Percentiles rank a stretch among this genome's conserved stretches.
Evolutionary conservation across 768 basidiomycete species (phyloP).

Genomic region (Paxillus involutus): DNA sequence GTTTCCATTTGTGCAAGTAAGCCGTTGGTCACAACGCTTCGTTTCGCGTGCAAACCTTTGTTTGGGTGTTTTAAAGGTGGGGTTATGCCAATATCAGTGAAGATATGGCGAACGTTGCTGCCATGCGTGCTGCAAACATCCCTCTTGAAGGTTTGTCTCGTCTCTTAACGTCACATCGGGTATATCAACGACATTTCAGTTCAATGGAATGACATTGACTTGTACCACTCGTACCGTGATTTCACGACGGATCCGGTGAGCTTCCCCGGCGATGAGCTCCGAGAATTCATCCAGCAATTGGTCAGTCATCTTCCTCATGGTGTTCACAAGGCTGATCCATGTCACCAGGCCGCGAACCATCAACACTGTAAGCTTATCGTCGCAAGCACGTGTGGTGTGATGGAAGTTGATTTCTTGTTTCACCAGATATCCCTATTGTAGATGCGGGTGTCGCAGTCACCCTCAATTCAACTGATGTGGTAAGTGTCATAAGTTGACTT

Average conservation of each 20-base stretch:
- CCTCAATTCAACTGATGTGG: conserved; percentile 60
- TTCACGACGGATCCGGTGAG: conserved; percentile 68
- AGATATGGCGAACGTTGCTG: conserved; percentile 51
- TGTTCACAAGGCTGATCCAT: conserved; percentile 1
- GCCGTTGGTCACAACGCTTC: neutral
- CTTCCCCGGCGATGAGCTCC: conserved; percentile 56
- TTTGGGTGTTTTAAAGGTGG: conserved; percentile 29
- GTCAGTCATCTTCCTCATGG: conserved; percentile 35
- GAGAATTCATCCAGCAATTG: conserved; percentile 52
- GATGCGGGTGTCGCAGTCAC: conserved; percentile 61
- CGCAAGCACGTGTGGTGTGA: neutral
- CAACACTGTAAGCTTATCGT: conserved; percentile 26
- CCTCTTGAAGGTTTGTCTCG: conserved; percentile 65
- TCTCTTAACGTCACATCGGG: neutral
- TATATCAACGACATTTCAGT: conserved; percentile 33
- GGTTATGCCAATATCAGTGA: conserved; percentile 55
- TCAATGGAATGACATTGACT: conserved; percentile 80
- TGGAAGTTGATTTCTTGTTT: neutral
- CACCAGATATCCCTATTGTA: conserved; percentile 65
- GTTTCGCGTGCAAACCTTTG: neutral
- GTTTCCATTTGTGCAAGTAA: conserved; percentile 73
- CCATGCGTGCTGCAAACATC: conserved; percentile 66
- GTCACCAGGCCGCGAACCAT: conserved; percentile 21
- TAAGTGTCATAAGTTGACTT: conserved; percentile 33
- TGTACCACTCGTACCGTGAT: conserved; percentile 68